Evolutionary conservation across 2,329 filamentous ascomycete species (phyloP).

Genomic region (Phialemoniopsis sp.): DNA sequence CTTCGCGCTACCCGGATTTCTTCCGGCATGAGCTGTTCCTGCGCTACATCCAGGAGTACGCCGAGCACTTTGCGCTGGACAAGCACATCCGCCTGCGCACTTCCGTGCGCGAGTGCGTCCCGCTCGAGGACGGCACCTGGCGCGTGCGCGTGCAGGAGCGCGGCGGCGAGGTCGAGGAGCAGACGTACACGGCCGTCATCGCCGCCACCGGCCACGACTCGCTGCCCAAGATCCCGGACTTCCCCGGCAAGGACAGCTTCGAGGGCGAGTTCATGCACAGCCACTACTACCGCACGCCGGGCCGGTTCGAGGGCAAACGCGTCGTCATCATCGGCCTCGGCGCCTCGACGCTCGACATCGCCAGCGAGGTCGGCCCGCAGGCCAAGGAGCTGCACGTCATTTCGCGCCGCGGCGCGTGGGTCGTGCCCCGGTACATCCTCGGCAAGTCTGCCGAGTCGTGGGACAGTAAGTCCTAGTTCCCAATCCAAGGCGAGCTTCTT

Average conservation of each 20-base stretch:
- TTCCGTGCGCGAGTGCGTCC: conserved; percentile 22
- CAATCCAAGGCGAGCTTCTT: background rate
- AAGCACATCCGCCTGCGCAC: conserved; percentile 26
- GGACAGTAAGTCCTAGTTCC: conserved; percentile 20
- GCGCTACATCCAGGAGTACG: conserved; percentile 29
- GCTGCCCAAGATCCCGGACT: conserved; percentile 22
- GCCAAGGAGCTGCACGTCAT: conserved; percentile 28
- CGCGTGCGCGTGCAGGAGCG: conserved; percentile 15
- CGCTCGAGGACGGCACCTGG: conserved; percentile 20
- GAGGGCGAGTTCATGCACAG: conserved; percentile 29
- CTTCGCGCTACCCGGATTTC: conserved; percentile 27
- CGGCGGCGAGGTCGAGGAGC: conserved; percentile 12
- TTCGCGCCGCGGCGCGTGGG: conserved; percentile 29
- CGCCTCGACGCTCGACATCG: conserved; percentile 31
- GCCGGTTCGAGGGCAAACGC: conserved; percentile 26
- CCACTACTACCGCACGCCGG: conserved; percentile 27
- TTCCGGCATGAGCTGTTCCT: conserved; percentile 27
- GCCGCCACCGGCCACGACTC: conserved; percentile 25
- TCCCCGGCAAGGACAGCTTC: conserved; percentile 23
- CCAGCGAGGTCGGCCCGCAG: conserved; percentile 26
- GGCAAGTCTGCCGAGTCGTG: conserved; percentile 28
- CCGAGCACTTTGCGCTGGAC: conserved; percentile 25
- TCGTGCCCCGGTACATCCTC: conserved; percentile 29
- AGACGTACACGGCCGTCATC: conserved; percentile 26
- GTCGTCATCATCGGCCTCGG: conserved; percentile 30